A percentile compares a stretch with the other conserved stretches of the same genome.
phyloP scores from a whole-genome alignment of 352 stramenopile genomes.

The Globisporangium splendens region DNA sequence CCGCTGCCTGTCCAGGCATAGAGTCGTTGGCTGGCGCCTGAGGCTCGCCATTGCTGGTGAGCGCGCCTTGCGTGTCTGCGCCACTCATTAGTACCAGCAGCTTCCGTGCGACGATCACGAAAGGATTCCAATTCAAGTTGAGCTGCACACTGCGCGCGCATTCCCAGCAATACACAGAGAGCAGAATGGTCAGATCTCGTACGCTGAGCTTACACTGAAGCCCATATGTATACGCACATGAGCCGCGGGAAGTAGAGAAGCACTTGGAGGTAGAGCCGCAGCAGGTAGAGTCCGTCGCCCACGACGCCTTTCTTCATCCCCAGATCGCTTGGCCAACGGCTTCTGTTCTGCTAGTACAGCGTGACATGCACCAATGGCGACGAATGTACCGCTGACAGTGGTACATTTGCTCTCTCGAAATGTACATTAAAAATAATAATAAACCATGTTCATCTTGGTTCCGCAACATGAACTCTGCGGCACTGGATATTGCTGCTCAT shows the following conservation, averaged over 20 bases:
- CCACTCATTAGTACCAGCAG: slow-evolving; percentile 28
- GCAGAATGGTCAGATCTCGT: neutral
- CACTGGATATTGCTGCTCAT: no score
- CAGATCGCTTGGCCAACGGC: neutral
- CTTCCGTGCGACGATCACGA: slow-evolving; percentile 43
- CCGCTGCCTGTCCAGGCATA: neutral
- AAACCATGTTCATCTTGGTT: no score
- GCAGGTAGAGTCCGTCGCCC: slow-evolving; percentile 39
- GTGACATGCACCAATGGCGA: neutral
- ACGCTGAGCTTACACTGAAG: neutral
- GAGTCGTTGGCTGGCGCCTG: neutral
- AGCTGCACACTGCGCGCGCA: slow-evolving; percentile 33
- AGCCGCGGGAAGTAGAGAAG: slow-evolving; percentile 69
- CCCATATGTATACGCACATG: slow-evolving; percentile 34
- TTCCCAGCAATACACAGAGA: slow-evolving; percentile 7
- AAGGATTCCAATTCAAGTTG: slow-evolving; percentile 67
- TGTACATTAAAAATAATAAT: no score
- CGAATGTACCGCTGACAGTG: neutral
- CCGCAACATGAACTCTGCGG: no score
- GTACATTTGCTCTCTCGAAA: neutral
- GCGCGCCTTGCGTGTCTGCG: slow-evolving; percentile 2
- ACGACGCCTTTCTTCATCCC: slow-evolving; percentile 22
- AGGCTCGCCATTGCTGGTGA: slow-evolving; percentile 1
- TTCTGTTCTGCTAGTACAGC: neutral
- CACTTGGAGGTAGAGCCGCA: slow-evolving; percentile 52